Conservation (phyloP, 1,139 yeast genomes). For the Candida sojae region DNA sequence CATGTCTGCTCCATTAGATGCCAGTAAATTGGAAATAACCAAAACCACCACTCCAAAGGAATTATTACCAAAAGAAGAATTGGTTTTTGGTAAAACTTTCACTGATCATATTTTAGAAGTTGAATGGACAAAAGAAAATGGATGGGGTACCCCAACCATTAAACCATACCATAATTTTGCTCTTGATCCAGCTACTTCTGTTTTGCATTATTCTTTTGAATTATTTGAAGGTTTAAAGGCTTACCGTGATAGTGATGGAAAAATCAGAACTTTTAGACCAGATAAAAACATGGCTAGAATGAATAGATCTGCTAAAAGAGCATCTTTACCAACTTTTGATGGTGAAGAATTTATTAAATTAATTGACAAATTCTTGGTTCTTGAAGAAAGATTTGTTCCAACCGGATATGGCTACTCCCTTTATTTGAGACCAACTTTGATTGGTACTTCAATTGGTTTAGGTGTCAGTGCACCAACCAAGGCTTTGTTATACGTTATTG, state of each 20-base stretch:
- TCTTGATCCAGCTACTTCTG: constrained; percentile 85
- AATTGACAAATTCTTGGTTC: constrained; percentile 69
- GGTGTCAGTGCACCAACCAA: constrained; percentile 82
- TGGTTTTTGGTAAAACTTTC: constrained; percentile 84
- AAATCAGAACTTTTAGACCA: constrained; percentile 84
- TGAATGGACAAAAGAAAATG: constrained; percentile 75
- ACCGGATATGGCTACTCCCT: constrained; percentile 83
- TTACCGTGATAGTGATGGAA: constrained; percentile 67
- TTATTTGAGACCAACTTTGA: constrained; percentile 91
- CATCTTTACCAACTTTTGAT: constrained; percentile 85
- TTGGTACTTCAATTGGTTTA: constrained; percentile 84
- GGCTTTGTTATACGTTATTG: constrained; percentile 82
- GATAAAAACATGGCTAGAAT: constrained; percentile 89
- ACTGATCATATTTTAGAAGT: constrained; percentile 88
- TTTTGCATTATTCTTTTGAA: constrained; percentile 93
- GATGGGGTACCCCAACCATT: constrained; percentile 88
- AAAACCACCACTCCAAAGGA: constrained; percentile 61
- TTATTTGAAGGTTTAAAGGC: constrained; percentile 97
- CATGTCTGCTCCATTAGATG: constrained; percentile 49
- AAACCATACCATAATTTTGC: constrained; percentile 76
- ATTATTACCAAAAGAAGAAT: constrained; percentile 69
- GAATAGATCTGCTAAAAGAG: constrained; percentile 85
- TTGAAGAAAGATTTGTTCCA: constrained; percentile 82
- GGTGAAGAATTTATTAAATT: constrained; percentile 71
- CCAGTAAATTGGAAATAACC: constrained; percentile 64